Base-by-base conservation (phyloP, 371 early-diverging fungal genomes). In the Haplosporangium sp. region DNA sequence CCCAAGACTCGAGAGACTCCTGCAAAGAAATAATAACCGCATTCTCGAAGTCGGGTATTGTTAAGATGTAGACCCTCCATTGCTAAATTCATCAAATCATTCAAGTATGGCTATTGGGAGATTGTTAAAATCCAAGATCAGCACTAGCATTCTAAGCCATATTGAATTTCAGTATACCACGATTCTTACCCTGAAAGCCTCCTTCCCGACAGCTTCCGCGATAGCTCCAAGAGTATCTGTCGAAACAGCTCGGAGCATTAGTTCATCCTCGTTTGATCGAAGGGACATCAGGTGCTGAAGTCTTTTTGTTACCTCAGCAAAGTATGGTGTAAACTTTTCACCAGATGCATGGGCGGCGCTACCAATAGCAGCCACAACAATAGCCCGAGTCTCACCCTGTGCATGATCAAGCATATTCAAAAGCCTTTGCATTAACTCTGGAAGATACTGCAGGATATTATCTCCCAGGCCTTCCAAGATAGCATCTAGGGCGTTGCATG, bases 331-430 rank as follows among this genome's bases (percentile, higher is more conserved):
- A 78, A 95, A 95, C 17, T 63, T 72, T 42, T 72, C 83, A n/a
- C 92, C 92, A 37, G 96, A 89, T 40, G 96, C 91, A 83, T 94
- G 94, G 40, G 96, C 97, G 19, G 95, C 95, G 63, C 94, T 94
- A 13, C 96, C 97, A 52, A 97, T 92, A 37, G 96, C 95, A 27
- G 92, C 93, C 50, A 92, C 87, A 13, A 94, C 94, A 15, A 92
- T 89, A 15, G 91, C 90, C 72, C 91, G 91, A 35, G 92, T 88
- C 65, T 92, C 92, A 53, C 86, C 85, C 11, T 89, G 70, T 1
- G 88, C 90, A 48, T 87, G 84, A 48, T 92, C 93, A 68, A 96
- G 86, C 57, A 95, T 83, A 44, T 85, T 84, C 20, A 94, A 77
- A 39, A 96, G 86, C 71, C 91, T 93, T 72, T 92, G 90, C 93